A percentile compares a stretch with the other conserved stretches of the same genome.
These are phyloP conservation scores for Eucalyptus curtisii DNA, from an alignment of 345 rosid species.

Conservation along the genomic window DNA sequence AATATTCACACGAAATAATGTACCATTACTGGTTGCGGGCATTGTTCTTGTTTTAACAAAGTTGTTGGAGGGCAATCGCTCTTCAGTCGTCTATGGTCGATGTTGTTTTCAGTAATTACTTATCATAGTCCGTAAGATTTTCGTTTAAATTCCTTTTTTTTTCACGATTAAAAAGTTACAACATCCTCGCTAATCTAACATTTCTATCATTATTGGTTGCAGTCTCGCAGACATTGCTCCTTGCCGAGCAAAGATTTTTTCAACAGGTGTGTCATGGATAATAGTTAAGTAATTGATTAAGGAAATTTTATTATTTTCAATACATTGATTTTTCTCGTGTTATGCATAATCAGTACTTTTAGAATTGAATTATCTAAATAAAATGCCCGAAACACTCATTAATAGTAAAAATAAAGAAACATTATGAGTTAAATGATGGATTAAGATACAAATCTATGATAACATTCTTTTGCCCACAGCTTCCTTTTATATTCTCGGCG, in stretches of 20 bases:
- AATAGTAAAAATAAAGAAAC: not conserved
- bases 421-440: not conserved
- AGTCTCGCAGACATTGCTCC: not conserved
- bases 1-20: not conserved
- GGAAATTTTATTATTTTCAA: not conserved
- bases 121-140: not conserved
- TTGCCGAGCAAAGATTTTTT: not conserved
- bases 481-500: not conserved
- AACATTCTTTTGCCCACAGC: not conserved
- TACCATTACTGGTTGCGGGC: not conserved
- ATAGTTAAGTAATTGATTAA: not conserved
- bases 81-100: not conserved
- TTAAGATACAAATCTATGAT: not conserved
- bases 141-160: not conserved
- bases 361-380: not conserved
- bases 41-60: not conserved
- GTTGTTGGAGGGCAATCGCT: not conserved
- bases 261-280: not conserved
- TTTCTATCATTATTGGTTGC: not conserved
- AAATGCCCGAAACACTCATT: accelerated
- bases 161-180: not conserved
- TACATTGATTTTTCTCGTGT: not conserved
- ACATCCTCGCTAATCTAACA: not conserved
- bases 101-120: not conserved
- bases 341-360: not conserved